These are phyloP conservation scores for Paulownia fortunei DNA, from an alignment of 257 asterid species.

Conservation along the genomic window DNA sequence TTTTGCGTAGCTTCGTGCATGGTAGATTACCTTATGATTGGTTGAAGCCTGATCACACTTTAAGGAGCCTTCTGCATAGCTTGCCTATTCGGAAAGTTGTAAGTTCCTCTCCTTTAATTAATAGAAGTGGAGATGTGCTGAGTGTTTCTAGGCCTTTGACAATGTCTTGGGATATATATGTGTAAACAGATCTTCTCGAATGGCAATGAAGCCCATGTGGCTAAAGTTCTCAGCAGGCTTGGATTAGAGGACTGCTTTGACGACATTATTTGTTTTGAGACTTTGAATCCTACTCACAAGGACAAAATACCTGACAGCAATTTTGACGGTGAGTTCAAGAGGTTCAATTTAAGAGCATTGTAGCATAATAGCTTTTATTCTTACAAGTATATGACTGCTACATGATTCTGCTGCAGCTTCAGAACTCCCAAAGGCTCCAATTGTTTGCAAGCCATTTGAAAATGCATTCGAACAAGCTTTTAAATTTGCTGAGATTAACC, in stretches of 20 bases:
- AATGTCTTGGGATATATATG: neutral
- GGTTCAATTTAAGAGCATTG: neutral
- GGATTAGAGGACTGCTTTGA: slow-evolving; percentile 91
- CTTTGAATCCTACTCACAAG: slow-evolving; percentile 62
- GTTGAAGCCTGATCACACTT: slow-evolving; percentile 68
- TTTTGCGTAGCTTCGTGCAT: slow-evolving; percentile 69
- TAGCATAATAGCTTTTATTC: neutral
- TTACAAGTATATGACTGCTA: slow-evolving; percentile 24
- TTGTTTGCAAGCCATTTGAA: slow-evolving; percentile 81
- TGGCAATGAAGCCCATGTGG: slow-evolving; percentile 93
- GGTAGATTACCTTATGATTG: slow-evolving; percentile 88
- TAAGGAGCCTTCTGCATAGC: slow-evolving; percentile 67
- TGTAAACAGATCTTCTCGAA: slow-evolving; percentile 80
- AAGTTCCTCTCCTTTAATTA: slow-evolving; percentile 32
- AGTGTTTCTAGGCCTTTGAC: slow-evolving; percentile 13
- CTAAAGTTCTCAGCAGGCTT: slow-evolving; percentile 67
- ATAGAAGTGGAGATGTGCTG: neutral
- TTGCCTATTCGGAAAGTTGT: slow-evolving; percentile 83
- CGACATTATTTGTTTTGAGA: slow-evolving; percentile 74
- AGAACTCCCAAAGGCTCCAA: slow-evolving; percentile 50
- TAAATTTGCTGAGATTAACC: slow-evolving; percentile 67
- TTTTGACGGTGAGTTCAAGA: slow-evolving; percentile 50
- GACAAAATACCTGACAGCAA: slow-evolving; percentile 30
- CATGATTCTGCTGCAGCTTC: slow-evolving; percentile 30
- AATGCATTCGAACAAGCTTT: slow-evolving; percentile 73